These are phyloP conservation scores for Candida sakaeoensis DNA, from an alignment of 805 yeast species.

Conservation along the genomic window DNA sequence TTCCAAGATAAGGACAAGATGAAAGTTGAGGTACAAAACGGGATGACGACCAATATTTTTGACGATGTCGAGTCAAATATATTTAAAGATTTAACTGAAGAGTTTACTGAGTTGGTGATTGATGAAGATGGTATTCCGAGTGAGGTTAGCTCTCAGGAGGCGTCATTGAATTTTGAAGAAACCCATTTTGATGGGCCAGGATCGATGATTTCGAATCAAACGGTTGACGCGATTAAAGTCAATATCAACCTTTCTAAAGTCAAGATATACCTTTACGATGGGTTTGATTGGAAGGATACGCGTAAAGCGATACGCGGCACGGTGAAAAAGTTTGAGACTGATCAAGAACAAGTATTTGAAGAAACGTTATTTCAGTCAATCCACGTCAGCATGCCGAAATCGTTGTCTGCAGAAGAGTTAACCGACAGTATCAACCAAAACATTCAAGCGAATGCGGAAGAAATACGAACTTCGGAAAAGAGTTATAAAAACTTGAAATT, in stretches of 20 bases:
- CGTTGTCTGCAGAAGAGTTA: constrained; percentile 42
- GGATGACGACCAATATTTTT: constrained; percentile 36
- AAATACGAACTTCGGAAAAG: constrained; percentile 29
- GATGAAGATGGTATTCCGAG: constrained; percentile 7
- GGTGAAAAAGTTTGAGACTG: constrained; percentile 56
- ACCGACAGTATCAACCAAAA: constrained; percentile 51
- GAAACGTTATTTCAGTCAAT: constrained; percentile 78
- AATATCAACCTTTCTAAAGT: constrained; percentile 37
- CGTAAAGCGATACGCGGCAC: constrained; percentile 63
- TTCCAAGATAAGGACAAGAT: constrained; percentile 61
- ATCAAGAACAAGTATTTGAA: constrained; percentile 43
- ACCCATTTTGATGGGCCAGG: constrained; percentile 19
- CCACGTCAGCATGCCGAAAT: constrained; percentile 57
- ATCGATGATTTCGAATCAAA: neutral
- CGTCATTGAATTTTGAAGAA: constrained; percentile 19
- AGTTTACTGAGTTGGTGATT: constrained; percentile 4
- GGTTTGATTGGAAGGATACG: constrained; percentile 88
- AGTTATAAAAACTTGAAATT: constrained; percentile 47
- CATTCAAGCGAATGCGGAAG: constrained; percentile 19
- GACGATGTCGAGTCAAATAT: constrained; percentile 37
- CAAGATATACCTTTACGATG: constrained; percentile 65
- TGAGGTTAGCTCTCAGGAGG: constrained; percentile 10
- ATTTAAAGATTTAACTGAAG: constrained; percentile 14
- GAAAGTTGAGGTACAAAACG: constrained; percentile 34
- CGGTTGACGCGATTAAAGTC: constrained; percentile 22